Evolutionary conservation across 108 stramenopile species (phyloP), one percentile per base, ranked within the genome.

Genomic region (Aurantiochytrium sp.): DNA sequence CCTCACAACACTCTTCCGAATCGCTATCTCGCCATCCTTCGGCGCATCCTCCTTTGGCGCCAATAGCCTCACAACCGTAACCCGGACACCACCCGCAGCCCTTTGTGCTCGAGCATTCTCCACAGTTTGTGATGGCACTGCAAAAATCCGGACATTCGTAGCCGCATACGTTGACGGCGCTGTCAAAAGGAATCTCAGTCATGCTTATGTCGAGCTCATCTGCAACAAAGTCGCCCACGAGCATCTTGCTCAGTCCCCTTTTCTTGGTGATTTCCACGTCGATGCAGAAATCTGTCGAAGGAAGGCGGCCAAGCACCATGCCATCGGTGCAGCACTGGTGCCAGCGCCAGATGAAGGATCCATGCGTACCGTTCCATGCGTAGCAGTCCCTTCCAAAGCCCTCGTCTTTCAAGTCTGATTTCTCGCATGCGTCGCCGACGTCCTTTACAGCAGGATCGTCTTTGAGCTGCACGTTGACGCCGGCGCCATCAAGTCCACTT

Each of bases 71-170:
- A 23, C 76, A 83, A 6, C 76, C 76, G 28, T 47, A 53, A 6
- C 51, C 76, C 12, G 76, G 76, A 4, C 76, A 83, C 76, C 76
- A 83, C 16, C 76, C 76, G 23, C 76, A 83, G 25, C 76, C 76
- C 16, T 47, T 25, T 6, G 76, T 83, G 51, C 51, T 83, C 0
- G 76, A 83, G 51, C 76, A 83, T 45, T 83, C 76, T 0, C 76
- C 76, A 23, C 76, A 83, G 49, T 47, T 53, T n/a, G 45, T 83
- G 3, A 83, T 83, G 45, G 76, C 76, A 12, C 51, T 83, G 28
- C 76, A 83, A 83, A 83, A 83, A 3, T 23, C 76, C 8, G 76
- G 76, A 28, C 76, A 83, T 18, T 83, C 76, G 28, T 83, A 83
- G 18, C 76, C 76, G 51, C 49, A 83, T n/a, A 83, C 76, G 18